phyloP scores from a whole-genome alignment of 495 filamentous ascomycete genomes.

The Hypomontagnella submonticulosa region DNA sequence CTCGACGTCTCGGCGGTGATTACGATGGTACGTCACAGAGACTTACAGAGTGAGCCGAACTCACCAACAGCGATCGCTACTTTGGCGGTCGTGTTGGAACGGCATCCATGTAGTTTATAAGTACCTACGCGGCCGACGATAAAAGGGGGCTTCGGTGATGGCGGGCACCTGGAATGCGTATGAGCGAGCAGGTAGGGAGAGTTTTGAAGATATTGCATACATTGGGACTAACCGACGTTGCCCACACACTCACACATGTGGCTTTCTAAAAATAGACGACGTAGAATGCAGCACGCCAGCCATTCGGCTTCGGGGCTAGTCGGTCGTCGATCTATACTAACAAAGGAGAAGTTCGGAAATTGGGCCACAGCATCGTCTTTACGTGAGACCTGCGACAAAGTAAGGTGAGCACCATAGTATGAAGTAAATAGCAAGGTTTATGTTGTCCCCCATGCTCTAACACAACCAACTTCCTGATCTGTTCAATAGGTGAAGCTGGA shows the following conservation, averaged over 20 bases:
- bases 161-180: constrained; percentile 31
- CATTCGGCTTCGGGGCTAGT: constrained; percentile 42
- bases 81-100: constrained; percentile 23
- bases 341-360: constrained; percentile 39
- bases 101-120: constrained; percentile 33
- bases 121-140: constrained; percentile 19
- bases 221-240: constrained; percentile 6
- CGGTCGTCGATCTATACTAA: constrained; percentile 27
- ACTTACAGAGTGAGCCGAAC: constrained; percentile 24
- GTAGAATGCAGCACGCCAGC: constrained; percentile 13
- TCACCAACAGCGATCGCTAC: constrained; percentile 4
- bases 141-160: constrained; percentile 32
- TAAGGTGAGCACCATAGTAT: constrained; percentile 7
- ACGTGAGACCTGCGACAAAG: constrained; percentile 17
- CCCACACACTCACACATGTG: constrained; percentile 26
- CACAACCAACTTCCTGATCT: constrained; percentile 36
- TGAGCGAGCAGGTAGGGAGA: constrained; percentile 11
- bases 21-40: constrained; percentile 36
- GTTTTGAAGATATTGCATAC: no score
- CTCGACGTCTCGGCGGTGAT: constrained; percentile 48
- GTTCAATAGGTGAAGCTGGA: constrained; percentile 27
- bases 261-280: constrained; percentile 40
- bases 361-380: constrained; percentile 16
- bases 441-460: constrained; percentile 16
- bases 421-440: background rate